Base-by-base conservation (phyloP, 495 filamentous ascomycete species). In the Penicillium alfredii region DNA sequence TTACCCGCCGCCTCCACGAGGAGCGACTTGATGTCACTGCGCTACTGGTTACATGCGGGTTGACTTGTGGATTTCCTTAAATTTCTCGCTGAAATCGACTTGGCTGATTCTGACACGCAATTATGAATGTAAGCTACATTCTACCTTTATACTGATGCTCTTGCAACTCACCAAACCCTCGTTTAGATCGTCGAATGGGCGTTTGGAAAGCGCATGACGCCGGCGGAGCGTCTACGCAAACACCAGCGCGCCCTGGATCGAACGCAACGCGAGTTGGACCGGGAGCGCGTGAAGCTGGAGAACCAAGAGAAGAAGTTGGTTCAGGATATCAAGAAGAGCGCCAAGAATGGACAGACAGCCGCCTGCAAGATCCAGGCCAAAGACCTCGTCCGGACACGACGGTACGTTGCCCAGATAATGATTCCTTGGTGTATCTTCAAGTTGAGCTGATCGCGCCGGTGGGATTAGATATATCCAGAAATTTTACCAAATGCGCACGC, bases 131-230 rank as follows among this genome's bases (percentile, higher is more conserved):
- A 55, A 58, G 71, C 18, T 23, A 12, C 6, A 10, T 25, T 15
- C 4, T 30, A 10, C 8, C n/a, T n/a, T n/a, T n/a, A n/a, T n/a
- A n/a, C n/a, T n/a, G n/a, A n/a, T n/a, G n/a, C n/a, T n/a, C n/a
- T n/a, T n/a, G n/a, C n/a, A n/a, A n/a, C n/a, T n/a, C n/a, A n/a
- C n/a, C n/a, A n/a, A n/a, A n/a, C n/a, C n/a, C n/a, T n/a, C n/a
- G n/a, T n/a, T n/a, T n/a, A 95, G 88, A 81, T 96, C 67, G 71
- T 97, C 35, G 90, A 96, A 78, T 96, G 90, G 90, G 92, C 92
- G 19, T 96, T 97, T 61, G 90, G 90, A 45, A 94, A 93, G 74
- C 88, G 90, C 61, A 93, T 97, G 78, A 97, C 90, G 59, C 90
- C 92, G 6, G 86, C 86, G 9, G 89, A 97, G 73, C 84, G 92